Base-by-base conservation (phyloP, 768 basidiomycete species). In the Russula sp. region DNA sequence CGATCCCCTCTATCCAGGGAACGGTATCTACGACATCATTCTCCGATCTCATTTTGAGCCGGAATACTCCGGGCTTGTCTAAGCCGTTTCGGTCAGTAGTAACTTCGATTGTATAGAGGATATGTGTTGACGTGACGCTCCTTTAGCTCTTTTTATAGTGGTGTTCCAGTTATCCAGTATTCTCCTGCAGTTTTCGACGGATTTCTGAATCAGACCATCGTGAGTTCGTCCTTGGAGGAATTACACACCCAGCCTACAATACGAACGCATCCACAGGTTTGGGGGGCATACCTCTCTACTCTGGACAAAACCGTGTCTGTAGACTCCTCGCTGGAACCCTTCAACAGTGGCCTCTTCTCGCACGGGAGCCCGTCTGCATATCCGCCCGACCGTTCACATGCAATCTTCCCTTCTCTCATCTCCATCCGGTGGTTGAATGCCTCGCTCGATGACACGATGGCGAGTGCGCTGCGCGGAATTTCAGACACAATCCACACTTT, bases 361-460 rank as follows among this genome's bases (percentile, higher is more conserved):
- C 50, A 65, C 16, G 63, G 63, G 10, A 41, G 29, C 49, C 50
- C 1, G 58, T 54, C n/a, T n/a, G n/a, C n/a, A n/a, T n/a, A n/a
- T n/a, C n/a, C n/a, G n/a, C n/a, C n/a, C n/a, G n/a, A n/a, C n/a
- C 63, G 63, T 8, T 54, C 55, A 3, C 63, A 22, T 1, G 54
- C 50, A 7, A 2, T 61, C 42, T 51, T 65, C 10, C 63, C 63
- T 5, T 46, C 59, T 7, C 10, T 9, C 32, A 1, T 56, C 29
- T 1, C 18, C 8, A 2, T 47, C 39, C 2, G 35, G 5, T 64
- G 38, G 13, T 35, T n/a, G 0, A 59, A 59, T 14, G 42, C 75
- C 14, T 45, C 69, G 5, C 69, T 70, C 1, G 84, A 85, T 65
- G 69, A 69, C 7, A 61, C 67, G 36, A 75, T 84, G 53, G 70